Base-by-base conservation (phyloP, 2,329 filamentous ascomycete species). In the Capronia epimyces region DNA sequence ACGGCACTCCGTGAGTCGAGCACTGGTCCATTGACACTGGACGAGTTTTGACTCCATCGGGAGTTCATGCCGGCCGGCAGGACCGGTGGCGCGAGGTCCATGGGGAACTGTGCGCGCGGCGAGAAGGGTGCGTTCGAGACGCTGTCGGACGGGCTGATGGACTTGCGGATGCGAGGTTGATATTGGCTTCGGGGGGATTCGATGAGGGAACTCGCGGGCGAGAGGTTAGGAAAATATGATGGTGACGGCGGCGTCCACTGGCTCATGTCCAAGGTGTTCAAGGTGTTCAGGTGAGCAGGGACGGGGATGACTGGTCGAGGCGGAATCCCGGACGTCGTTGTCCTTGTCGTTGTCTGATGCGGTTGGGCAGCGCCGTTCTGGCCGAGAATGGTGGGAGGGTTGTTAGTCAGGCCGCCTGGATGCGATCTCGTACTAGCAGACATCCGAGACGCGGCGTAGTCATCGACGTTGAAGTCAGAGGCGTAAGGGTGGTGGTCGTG, bases 71-170 rank as follows among this genome's bases (percentile, higher is more conserved):
- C 16, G 7, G 40, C 20, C 1, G 43, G 32, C 8, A 37, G 21
- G 7, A 34, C 16, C 27, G 39, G 36, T 15, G 44, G 49, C 44
- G 34, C 27, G 12, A 51, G 34, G 5, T 32, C 44, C 12, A 46
- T 29, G 8, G 49, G 43, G 31, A 53, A 42, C 15, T 50, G 50
- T 3, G 45, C n/a, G n/a, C n/a, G 34, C 4, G 55, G 55, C 25
- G 55, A 57, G 34, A 34, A 53, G 13, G 55, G 55, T 5, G 50
- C 49, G 34, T 57, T 57, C 12, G 55, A 57, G 1, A 52, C 46
- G 37, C 52, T 55, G n/a, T 57, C 55, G 7, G 52, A 55, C 1
- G 55, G 55, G 3, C 52, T 57, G 21, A 57, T 50, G 15, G 55
- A 57, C 22, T 52, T 50, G 21, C 46, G 51, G 7, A 48, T 36